Evolutionary conservation across 176 grass and related monocot genomes (phyloP).

Genomic region (Thalia dealbata): DNA sequence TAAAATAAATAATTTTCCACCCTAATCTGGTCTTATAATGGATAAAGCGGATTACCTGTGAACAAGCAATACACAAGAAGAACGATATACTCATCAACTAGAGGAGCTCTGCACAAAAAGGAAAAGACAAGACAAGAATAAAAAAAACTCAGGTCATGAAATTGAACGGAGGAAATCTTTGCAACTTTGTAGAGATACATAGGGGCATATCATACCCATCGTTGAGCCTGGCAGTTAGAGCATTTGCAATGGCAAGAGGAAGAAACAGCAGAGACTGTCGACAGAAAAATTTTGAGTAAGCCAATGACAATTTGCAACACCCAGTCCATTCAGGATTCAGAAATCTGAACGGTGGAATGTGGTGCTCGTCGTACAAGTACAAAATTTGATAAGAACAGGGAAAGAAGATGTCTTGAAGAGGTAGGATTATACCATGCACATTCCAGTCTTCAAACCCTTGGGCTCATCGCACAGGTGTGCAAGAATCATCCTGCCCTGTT

Average conservation of each 20-base stretch:
- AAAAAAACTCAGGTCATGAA: neutral
- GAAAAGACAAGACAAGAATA: neutral
- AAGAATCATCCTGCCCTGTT: conserved; percentile 96
- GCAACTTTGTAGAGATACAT: neutral
- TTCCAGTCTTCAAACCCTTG: conserved; percentile 91
- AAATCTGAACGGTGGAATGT: neutral
- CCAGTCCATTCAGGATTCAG: neutral
- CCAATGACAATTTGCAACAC: neutral
- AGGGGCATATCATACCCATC: conserved; percentile 41
- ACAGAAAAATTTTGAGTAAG: neutral
- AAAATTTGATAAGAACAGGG: conserved; percentile 16
- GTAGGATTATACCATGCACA: conserved; percentile 67
- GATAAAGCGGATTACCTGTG: conserved; percentile 41
- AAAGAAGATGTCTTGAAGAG: conserved; percentile 3
- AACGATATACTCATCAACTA: conserved; percentile 69
- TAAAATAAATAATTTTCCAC: neutral
- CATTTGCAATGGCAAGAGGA: conserved; percentile 79
- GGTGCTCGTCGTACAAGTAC: neutral
- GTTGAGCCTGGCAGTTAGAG: conserved; percentile 79
- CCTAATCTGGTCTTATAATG: neutral
- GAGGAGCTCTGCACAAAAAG: conserved; percentile 40
- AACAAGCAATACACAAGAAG: conserved; percentile 58
- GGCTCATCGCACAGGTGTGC: conserved; percentile 89
- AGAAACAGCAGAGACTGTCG: conserved; percentile 77
- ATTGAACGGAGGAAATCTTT: neutral